A percentile compares a stretch with the other conserved stretches of the same genome.
phyloP scores from a whole-genome alignment of 371 early-diverging fungal genomes.

The Thermomucor indicae-seudaticae region DNA sequence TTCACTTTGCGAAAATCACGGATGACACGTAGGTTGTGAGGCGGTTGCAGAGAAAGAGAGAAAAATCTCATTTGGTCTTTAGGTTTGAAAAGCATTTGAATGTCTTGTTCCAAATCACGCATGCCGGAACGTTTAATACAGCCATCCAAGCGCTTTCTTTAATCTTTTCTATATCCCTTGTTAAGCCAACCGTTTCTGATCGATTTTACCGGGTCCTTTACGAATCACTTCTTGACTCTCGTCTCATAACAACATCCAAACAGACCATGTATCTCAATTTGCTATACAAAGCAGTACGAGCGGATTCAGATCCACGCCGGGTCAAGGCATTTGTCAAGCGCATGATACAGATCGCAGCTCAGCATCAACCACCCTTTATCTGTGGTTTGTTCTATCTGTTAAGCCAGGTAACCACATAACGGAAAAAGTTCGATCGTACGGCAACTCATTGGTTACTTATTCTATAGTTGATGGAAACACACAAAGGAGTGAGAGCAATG shows the following conservation, averaged over 20 bases:
- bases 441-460: too few species aligned
- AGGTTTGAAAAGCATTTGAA: conserved; percentile 77
- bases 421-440: too few species aligned
- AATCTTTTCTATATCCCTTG: conserved; percentile 72
- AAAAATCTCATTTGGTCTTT: not conserved
- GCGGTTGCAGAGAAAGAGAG: not conserved
- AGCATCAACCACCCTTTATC: conserved; percentile 79
- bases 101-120: conserved; percentile 83
- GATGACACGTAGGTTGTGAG: conserved; percentile 56
- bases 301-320: conserved; percentile 67
- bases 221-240: conserved; percentile 81
- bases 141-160: conserved; percentile 90
- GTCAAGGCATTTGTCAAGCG: conserved; percentile 88
- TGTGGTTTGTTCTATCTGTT: conserved; percentile 83
- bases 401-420: conserved; percentile 55
- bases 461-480: conserved; percentile 28
- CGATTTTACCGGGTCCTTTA: conserved; percentile 91
- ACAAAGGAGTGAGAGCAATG: conserved; percentile 54
- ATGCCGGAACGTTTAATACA: conserved; percentile 84
- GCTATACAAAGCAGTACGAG: conserved; percentile 78
- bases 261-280: conserved; percentile 93
- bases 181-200: conserved; percentile 56
- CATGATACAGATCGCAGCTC: conserved; percentile 74
- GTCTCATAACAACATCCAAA: conserved; percentile 76
- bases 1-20: conserved; percentile 84